Base-by-base conservation (phyloP, 2,329 filamentous ascomycete species). In the Xylaria digitata region DNA sequence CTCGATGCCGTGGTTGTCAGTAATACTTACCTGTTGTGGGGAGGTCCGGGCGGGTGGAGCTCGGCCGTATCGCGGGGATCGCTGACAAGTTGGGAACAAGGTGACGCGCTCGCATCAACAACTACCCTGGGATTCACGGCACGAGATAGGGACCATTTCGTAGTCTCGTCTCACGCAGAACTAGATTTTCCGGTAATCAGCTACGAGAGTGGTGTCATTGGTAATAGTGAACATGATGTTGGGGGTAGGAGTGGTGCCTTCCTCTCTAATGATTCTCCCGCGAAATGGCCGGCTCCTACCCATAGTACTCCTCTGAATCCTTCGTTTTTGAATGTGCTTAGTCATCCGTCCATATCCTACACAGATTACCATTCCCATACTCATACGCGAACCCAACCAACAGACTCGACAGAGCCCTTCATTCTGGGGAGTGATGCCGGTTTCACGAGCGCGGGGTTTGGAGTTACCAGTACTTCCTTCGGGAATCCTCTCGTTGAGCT, bases 291-390 rank as follows among this genome's bases (percentile, higher is more conserved):
- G n/a, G 54, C 49, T 43, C 21, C 57, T 48, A 19, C 57, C 30
- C 54, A 59, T 15, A 32, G 17, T 53, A 48, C 30, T 52, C 59
- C 48, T 45, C 23, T 48, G 17, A 19, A 60, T 30, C 56, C 62
- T 46, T n/a, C 66, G 9, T 64, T 58, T 34, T 43, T 40, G 26
- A 55, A 42, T 49, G 26, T 45, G 11, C 40, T 59, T 56, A 62
- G 55, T 32, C 57, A 67, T 42, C 61, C 43, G 37, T 37, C 65
- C 34, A 57, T 67, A 57, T 56, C 67, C 56, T 67, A 53, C 61
- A 57, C 65, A 45, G 65, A 62, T 63, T 54, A 32, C 49, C 57
- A 67, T 58, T 45, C 34, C 40, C 55, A 63, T 48, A 32, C 49
- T 40, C 52, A 55, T 19, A 19, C 26, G 48, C 45, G 52, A 42